Percentiles rank a stretch among this genome's conserved stretches.
These are phyloP conservation scores for Arachnopeziza araneosa DNA, from an alignment of 2,329 filamentous ascomycete genomes.

Conservation along the genomic window DNA sequence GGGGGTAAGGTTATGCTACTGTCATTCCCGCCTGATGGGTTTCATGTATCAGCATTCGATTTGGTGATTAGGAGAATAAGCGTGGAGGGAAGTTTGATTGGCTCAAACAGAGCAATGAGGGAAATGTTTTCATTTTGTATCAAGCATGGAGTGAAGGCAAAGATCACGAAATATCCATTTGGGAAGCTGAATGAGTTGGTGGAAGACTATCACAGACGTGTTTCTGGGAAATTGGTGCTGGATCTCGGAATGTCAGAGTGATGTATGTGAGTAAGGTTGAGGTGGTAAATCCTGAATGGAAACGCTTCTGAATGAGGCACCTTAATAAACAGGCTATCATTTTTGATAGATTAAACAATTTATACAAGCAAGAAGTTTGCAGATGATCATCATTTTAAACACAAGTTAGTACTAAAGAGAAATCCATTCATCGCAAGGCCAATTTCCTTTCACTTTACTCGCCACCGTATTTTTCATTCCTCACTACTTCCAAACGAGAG, in stretches of 20 bases:
- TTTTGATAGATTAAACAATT: no score
- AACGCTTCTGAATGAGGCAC: no score
- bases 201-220: constrained; percentile 38
- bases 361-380: no score
- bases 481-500: background rate
- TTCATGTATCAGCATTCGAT: constrained; percentile 37
- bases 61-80: constrained; percentile 26
- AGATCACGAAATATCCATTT: constrained; percentile 33
- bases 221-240: constrained; percentile 41
- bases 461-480: background rate
- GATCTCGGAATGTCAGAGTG: constrained; percentile 21
- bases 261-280: background rate
- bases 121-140: constrained; percentile 29
- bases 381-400: no score
- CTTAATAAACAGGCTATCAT: no score
- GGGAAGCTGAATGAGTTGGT: constrained; percentile 37
- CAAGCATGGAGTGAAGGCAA: constrained; percentile 31
- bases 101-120: background rate
- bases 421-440: no score
- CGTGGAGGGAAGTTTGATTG: background rate
- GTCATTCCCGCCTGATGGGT: constrained; percentile 40
- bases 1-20: constrained; percentile 42
- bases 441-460: no score
- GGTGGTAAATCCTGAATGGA: no score
- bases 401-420: no score